Base-by-base conservation (phyloP, 345 rosid genomes). In the Heritiera fomes region DNA sequence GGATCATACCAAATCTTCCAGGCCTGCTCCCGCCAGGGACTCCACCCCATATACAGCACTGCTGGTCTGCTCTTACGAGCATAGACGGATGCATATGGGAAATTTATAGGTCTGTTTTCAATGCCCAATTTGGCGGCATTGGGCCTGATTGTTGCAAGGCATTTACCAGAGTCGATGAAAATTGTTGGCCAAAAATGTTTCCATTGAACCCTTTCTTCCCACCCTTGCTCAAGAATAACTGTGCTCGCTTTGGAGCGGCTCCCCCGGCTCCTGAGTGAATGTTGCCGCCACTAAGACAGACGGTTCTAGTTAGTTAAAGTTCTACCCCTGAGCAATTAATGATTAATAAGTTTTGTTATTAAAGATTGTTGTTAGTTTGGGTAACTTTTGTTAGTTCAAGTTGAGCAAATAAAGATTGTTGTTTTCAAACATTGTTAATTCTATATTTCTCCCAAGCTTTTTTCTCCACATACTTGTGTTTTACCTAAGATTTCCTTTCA, bases 171-270 rank as follows among this genome's bases (percentile, higher is more conserved):
- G 4, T 73, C 47, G 10, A 38, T 38, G 32, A 38, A 1, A 18
- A 17, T 34, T 73, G 76, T n/a, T 73, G 47, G 76, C 63, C 63
- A 34, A 53, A 72, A 53, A 32, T 71, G 60, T 55, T 52, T 55
- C 62, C 62, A 6, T 8, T 73, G 28, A 38, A 15, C 4, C 61
- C 28, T 18, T 34, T 55, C 32, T 73, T 73, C 61, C 76, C 49
- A 40, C 9, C 30, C 56, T 17, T 53, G 62, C 62, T 53, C 49
- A 53, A 53, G 49, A 20, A 28, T 7, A 23, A 30, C 50, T 71
- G 75, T 71, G 41, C 45, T 71, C 43, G 41, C 41, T 28, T 17
- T 3, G 43, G 2, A 28, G 17, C 18, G 11, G 8, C 5, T 14
- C 18, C 75, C 23, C 43, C 6, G 14, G 1, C 28, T 13, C 8